Base-by-base conservation (phyloP, 805 yeast genomes). In the Grigorovia transvaalensis region DNA sequence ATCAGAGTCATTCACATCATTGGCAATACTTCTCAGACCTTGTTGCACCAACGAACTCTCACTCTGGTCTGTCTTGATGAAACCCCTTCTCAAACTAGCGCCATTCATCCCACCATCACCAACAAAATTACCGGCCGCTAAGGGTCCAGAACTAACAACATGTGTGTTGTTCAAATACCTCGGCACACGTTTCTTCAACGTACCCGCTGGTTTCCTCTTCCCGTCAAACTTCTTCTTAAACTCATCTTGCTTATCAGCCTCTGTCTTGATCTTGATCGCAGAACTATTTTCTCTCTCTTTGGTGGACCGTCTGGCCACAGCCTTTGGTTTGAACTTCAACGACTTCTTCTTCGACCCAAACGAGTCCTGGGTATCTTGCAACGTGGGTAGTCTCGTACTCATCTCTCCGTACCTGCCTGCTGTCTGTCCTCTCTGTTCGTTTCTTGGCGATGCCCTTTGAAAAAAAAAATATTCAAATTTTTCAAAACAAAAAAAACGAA, bases 271-370 rank as follows among this genome's bases (percentile, higher is more conserved):
- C 56, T 73, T 76, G 4, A 89, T 88, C 0, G 89, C 90, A 51
- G 79, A 23, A 6, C 6, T 78, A 29, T 85, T 81, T 20, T 81
- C 96, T 65, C 96, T 74, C 59, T 88, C 96, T 58, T 86, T 90
- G 58, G 87, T 84, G 11, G 88, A 71, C 64, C 88, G 81, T 68
- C 97, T 74, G 0, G 89, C 89, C 45, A 90, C 96, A 1, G 76
- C 83, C 66, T 90, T 90, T 2, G 97, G 97, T 66, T 82, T 81
- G 69, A 90, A 90, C 66, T 84, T 84, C 54, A 85, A 70, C 8
- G 86, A 78, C 59, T 80, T 62, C 30, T 50, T 45, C 30, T 23
- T 50, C 15, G 13, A 20, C 38, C 58, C 56, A 42, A 42, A 9
- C 4, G 46, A 33, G 17, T 35, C 30, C 11, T 50, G 51, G 15